Conservation (phyloP, 257 asterid genomes). For the Lycium ferocissimum region DNA sequence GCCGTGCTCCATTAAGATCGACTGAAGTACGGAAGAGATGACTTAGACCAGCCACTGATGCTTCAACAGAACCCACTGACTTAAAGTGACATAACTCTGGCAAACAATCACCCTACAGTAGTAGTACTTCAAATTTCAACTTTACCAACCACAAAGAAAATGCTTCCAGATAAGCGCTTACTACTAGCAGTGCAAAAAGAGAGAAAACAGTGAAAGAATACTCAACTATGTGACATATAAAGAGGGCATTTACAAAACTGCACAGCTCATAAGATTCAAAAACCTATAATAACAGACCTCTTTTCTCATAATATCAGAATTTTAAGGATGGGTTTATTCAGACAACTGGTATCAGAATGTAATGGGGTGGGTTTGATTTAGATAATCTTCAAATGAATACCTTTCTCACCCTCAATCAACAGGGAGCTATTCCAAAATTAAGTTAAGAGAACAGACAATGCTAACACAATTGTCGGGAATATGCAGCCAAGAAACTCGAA, state of each 20-base stretch:
- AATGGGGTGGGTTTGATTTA: neutral
- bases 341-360: neutral
- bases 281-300: neutral
- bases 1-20: slow-evolving; percentile 69
- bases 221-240: neutral
- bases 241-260: neutral
- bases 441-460: neutral
- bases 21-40: slow-evolving; percentile 71
- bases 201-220: neutral
- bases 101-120: slow-evolving; percentile 52
- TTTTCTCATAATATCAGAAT: neutral
- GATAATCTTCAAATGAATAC: neutral
- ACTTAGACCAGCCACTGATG: slow-evolving; percentile 81
- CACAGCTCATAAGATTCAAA: neutral
- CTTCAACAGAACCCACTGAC: slow-evolving; percentile 70
- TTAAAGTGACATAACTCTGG: slow-evolving; percentile 49
- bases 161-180: slow-evolving; percentile 18
- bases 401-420: slow-evolving; percentile 12
- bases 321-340: neutral
- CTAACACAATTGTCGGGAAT: neutral
- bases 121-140: slow-evolving; percentile 16
- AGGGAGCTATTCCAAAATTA: neutral
- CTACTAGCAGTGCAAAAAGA: neutral
- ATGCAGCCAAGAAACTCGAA: neutral
- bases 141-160: slow-evolving; percentile 19